Percentiles rank a stretch among this genome's conserved stretches.
phyloP scores from a whole-genome alignment of 2,329 filamentous ascomycete species.

The Verticillium nonalfalfae region DNA sequence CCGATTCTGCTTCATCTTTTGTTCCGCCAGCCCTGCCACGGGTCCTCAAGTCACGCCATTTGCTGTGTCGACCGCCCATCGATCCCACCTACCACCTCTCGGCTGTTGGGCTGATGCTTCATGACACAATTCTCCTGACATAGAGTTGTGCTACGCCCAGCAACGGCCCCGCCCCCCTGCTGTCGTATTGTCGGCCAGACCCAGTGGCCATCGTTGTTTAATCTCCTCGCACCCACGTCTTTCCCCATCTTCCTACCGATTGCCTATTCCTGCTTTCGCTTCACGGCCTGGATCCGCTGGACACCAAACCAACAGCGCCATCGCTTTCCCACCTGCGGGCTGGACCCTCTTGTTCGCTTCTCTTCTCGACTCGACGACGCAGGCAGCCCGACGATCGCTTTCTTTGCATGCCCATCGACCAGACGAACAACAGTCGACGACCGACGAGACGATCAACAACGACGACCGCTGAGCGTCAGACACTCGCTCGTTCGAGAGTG shows the following conservation, averaged over 20 bases:
- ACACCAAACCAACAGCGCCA: conserved; percentile 8
- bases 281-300: conserved; percentile 12
- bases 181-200: conserved; percentile 3
- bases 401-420: conserved; percentile 5
- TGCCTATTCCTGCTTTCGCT: conserved; percentile 5
- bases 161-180: conserved; percentile 7
- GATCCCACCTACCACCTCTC: neutral
- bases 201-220: conserved; percentile 9
- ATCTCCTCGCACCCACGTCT: conserved; percentile 9
- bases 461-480: conserved; percentile 4
- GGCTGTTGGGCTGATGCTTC: conserved; percentile 5
- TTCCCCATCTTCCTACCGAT: conserved; percentile 10
- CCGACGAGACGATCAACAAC: neutral
- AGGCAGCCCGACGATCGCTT: conserved; percentile 14
- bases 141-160: conserved; percentile 4
- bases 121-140: conserved; percentile 10
- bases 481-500: conserved; percentile 2
- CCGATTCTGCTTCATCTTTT: neutral
- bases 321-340: conserved; percentile 23
- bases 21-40: conserved; percentile 9
- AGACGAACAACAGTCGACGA: neutral
- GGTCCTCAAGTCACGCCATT: conserved; percentile 9
- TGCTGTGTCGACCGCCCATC: conserved; percentile 5
- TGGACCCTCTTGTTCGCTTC: conserved; percentile 20
- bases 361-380: conserved; percentile 14